phyloP scores from a whole-genome alignment of 208 protist genomes.

The Leishmania tarentolae region DNA sequence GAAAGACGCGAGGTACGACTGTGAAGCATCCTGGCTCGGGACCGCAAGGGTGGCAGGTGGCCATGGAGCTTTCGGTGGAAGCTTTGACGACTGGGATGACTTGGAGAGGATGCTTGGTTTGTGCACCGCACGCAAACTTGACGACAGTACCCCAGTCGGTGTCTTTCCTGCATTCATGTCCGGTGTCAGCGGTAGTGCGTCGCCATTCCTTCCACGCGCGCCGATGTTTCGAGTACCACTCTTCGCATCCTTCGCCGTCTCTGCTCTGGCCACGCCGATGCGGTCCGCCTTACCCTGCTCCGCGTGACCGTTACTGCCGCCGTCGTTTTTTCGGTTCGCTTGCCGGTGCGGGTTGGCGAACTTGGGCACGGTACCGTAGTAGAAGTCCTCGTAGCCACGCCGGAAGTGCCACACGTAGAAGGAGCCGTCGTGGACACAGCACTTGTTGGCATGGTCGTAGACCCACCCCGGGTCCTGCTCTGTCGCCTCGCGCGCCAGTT shows the following conservation, averaged over 20 bases:
- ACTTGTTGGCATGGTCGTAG: conserved; percentile 27
- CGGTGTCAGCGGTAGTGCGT: neutral
- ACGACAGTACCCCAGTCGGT: neutral
- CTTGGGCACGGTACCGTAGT: conserved; percentile 75
- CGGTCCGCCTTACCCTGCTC: neutral
- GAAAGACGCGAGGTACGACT: neutral
- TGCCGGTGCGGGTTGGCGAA: conserved; percentile 55
- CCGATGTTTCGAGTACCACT: neutral
- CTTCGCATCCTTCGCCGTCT: neutral
- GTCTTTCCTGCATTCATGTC: neutral
- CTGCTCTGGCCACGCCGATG: neutral
- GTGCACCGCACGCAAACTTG: neutral
- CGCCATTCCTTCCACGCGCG: neutral
- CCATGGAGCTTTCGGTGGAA: neutral
- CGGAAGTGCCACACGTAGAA: conserved; percentile 76
- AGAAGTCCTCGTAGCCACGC: conserved; percentile 47
- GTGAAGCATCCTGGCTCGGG: neutral
- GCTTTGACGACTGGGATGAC: neutral
- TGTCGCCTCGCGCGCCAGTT: conserved; percentile 56
- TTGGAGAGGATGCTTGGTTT: neutral
- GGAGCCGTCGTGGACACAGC: conserved; percentile 43
- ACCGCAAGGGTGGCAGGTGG: neutral
- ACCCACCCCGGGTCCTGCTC: conserved; percentile 58
- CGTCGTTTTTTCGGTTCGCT: conserved; percentile 3
- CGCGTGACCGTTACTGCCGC: neutral